phyloP scores from a whole-genome alignment of 441 rosid species.

The Adansonia gregorii region DNA sequence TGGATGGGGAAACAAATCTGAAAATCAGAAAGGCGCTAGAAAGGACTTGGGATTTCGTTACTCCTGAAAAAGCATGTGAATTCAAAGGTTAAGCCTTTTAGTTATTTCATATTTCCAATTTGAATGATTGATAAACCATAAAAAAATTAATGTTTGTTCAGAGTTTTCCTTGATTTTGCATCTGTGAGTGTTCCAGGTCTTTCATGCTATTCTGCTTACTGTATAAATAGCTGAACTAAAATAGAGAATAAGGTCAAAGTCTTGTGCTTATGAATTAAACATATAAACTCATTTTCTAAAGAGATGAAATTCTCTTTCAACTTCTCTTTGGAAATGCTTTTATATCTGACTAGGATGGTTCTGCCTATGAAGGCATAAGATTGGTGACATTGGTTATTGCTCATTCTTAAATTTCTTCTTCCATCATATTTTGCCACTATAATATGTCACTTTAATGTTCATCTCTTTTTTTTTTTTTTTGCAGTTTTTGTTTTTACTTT shows the following conservation, averaged over 20 bases:
- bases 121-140: background rate
- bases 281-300: background rate
- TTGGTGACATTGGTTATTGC: background rate
- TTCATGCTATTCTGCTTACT: background rate
- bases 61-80: constrained; percentile 85
- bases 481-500: background rate
- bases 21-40: constrained; percentile 98
- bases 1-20: constrained; percentile 99
- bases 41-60: constrained; percentile 95
- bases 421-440: background rate
- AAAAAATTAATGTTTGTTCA: background rate
- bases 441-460: background rate
- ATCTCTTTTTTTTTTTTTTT: background rate
- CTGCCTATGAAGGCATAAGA: constrained; percentile 1
- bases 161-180: background rate
- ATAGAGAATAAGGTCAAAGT: background rate
- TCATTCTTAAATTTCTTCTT: background rate
- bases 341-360: background rate
- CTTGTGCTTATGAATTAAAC: background rate
- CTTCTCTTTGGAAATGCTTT: background rate
- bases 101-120: constrained; percentile 9
- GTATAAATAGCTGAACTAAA: constrained; percentile 3
- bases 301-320: background rate
- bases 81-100: constrained; percentile 68
- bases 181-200: constrained; percentile 1